Evolutionary conservation across 1,284 basidiomycete species (phyloP).

Genomic region (Sanghuangporus baumii): DNA sequence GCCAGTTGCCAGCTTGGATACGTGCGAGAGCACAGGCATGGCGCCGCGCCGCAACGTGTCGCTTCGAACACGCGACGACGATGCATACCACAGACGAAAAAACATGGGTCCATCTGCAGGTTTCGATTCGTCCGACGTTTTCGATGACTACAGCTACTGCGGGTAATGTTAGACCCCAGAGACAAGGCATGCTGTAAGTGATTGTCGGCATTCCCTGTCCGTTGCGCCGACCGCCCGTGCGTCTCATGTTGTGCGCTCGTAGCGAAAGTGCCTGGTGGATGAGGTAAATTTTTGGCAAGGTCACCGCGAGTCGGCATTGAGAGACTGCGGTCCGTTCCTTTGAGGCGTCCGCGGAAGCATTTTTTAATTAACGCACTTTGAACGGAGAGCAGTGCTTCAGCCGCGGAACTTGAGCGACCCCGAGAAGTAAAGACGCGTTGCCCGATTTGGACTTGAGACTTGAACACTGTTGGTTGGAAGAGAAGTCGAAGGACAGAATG

Average conservation of each 20-base stretch:
- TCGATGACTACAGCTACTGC: background rate
- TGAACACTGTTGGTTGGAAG: background rate
- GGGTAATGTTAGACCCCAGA: background rate
- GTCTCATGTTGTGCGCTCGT: background rate
- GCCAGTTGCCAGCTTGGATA: background rate
- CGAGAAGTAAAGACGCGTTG: background rate
- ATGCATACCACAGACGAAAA: background rate
- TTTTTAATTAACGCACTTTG: background rate
- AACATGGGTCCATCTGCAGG: background rate
- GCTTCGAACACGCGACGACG: background rate
- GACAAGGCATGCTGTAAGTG: background rate
- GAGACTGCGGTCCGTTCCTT: background rate
- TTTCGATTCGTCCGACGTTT: background rate
- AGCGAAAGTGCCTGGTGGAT: conserved; percentile 2
- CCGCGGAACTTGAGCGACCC: conserved; percentile 4
- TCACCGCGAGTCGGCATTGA: background rate
- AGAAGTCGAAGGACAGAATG: background rate
- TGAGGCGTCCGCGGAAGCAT: conserved; percentile 11
- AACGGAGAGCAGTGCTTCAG: background rate
- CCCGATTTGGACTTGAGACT: background rate
- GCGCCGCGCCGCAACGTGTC: background rate
- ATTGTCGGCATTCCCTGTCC: background rate
- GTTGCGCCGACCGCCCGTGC: background rate
- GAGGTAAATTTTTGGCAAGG: background rate
- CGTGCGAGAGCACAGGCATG: background rate